Evolutionary conservation across 345 rosid species (phyloP), one percentile per base, ranked within the genome.

Genomic region (Orychophragmus violaceus): DNA sequence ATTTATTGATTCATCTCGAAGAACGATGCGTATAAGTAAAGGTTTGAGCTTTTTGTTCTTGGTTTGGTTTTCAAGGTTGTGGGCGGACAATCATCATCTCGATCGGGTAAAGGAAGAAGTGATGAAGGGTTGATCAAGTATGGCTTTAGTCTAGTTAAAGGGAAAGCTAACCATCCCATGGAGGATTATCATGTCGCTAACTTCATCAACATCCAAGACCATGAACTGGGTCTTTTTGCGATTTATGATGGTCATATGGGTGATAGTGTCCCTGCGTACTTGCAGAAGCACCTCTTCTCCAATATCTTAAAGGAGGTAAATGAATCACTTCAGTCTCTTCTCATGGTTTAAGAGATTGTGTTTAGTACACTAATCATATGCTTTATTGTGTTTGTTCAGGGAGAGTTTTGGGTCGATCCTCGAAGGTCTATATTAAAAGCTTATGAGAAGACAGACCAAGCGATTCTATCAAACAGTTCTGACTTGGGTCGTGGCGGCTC

Each of bases 81-180:
- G 53, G 82, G 87, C 10, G 82, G 82, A 32, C 84, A 75, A 21
- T 79, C 86, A 5, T 81, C 84, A 30, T 85, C 87, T 27, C 66
- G 77, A 74, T 78, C 84, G 5, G 95, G 95, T 17, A 88, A 79
- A 76, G 95, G 95, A 60, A 88, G 78, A 79, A 83, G 36, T 68
- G 78, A 72, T 18, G 79, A 67, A 58, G 84, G 84, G 12, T 21
- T 67, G 41, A 71, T 76, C 77, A 84, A 83, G 79, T 88, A 80
- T 64, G 95, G 91, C 7, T 88, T 82, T 68, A 80, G 85, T 74
- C 78, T 88, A 62, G 75, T 84, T 7, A 86, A 86, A 81, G 95
- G 95, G 48, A 88, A 79, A 81, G 95, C 95, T 54, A 88, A 76
- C 67, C 95, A 88, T 70, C 95, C 95, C 2, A 88, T 88, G 95